Evolutionary conservation across 2,329 filamentous ascomycete genomes (phyloP), one percentile per base, ranked within the genome.

Genomic region (Zarea fungicola): DNA sequence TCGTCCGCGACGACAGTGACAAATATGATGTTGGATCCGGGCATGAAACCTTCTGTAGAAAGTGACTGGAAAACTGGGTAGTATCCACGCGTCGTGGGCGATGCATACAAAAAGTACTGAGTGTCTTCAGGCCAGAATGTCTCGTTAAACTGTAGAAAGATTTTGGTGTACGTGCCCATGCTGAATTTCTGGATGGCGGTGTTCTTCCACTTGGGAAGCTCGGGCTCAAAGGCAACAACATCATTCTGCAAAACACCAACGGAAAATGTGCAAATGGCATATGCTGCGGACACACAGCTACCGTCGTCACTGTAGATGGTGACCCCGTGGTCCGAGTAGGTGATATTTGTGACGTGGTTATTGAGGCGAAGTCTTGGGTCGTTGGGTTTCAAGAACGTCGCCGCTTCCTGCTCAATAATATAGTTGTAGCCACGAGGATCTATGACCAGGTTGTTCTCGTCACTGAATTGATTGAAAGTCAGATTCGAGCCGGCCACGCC

Each of bases 111-210:
- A 50, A 75, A 70, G 54, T 62, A 75, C 54, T 75, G 62, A 0
- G 61, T 67, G 14, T 70, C 63, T 1, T 65, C 58, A 0, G 56
- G 68, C 84, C 84, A 87, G 63, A 87, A 88, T 0, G 80, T 77
- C 48, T 81, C 69, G 52, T 81, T 71, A 64, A 87, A 87, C 53
- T 86, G 83, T 52, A 84, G 67, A 65, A 87, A 87, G 52, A 87
- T 78, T 60, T 88, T 88, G 44, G 83, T 87, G 65, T 87, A 88
- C 0, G 82, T 86, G 6, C 79, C 84, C 78, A 87, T 86, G 52
- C 73, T 69, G 60, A 86, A 85, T 31, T 76, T 80, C 3, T 78
- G 73, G 44, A 87, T 84, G 0, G 80, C 78, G 3, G 72, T 73
- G 13, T 74, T 68, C 62, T 88, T 87, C 84, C 83, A 87, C 3